phyloP scores from a whole-genome alignment of 1,284 basidiomycete genomes.

The Cryptococcus sp. region DNA sequence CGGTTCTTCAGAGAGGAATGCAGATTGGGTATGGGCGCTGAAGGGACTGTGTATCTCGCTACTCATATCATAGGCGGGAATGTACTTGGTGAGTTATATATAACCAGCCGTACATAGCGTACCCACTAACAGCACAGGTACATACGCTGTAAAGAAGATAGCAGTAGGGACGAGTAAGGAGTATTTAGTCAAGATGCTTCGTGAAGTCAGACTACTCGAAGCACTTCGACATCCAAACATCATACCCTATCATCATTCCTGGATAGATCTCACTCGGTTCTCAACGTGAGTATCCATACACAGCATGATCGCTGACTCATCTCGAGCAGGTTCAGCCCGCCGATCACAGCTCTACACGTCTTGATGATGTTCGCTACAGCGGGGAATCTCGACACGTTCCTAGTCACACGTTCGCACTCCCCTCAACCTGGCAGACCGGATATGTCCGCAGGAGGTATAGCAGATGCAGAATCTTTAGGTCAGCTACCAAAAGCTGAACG shows the following conservation, averaged over 20 bases:
- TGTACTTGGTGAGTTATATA: slow-evolving; percentile 19
- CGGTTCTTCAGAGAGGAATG: slow-evolving; percentile 84
- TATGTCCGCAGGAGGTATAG: slow-evolving; percentile 19
- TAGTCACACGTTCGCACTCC: slow-evolving; percentile 58
- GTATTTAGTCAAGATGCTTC: slow-evolving; percentile 73
- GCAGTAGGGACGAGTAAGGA: slow-evolving; percentile 82
- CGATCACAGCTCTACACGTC: slow-evolving; percentile 75
- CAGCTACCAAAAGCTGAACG: slow-evolving; percentile 56
- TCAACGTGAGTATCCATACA: slow-evolving; percentile 48
- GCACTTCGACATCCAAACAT: slow-evolving; percentile 86
- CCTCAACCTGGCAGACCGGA: slow-evolving; percentile 51
- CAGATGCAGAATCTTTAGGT: slow-evolving; percentile 51
- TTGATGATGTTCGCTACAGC: slow-evolving; percentile 93
- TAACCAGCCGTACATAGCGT: not conserved
- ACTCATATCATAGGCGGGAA: slow-evolving; percentile 37
- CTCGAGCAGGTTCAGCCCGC: slow-evolving; percentile 62
- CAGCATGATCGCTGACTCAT: not conserved
- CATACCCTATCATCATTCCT: slow-evolving; percentile 89
- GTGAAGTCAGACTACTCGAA: slow-evolving; percentile 79
- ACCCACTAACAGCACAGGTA: slow-evolving; percentile 18
- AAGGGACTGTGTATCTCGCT: slow-evolving; percentile 68
- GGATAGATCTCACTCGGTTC: slow-evolving; percentile 81
- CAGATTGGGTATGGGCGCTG: slow-evolving; percentile 83
- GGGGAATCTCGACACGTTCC: slow-evolving; percentile 75
- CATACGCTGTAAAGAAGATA: slow-evolving; percentile 90